Percentiles rank a stretch among this genome's conserved stretches.
Conservation (phyloP, 176 grass and related monocot species). For the Juncus inflexus region DNA sequence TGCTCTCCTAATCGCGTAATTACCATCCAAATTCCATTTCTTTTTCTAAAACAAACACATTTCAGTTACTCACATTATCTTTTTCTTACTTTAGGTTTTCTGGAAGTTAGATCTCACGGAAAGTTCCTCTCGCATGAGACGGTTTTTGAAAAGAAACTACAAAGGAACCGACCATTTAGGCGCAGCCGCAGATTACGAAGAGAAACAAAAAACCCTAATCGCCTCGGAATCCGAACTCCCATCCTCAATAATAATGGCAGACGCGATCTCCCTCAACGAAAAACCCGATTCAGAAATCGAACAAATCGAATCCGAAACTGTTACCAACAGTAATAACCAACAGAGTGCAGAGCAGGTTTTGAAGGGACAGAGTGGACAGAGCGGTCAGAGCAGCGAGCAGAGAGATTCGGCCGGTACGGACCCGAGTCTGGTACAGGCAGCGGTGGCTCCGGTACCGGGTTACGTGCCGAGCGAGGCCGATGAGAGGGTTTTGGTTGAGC, state of each 20-base stretch:
- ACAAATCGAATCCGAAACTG: conserved; percentile 49
- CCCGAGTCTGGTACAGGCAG: conserved; percentile 68
- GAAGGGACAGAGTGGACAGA: conserved; percentile 41
- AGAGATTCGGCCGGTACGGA: conserved; percentile 56
- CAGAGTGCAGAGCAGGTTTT: conserved; percentile 51
- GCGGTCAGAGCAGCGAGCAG: conserved; percentile 42
- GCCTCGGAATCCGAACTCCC: conserved; percentile 46
- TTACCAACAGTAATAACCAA: conserved; percentile 44
- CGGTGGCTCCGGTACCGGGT: conserved; percentile 55
- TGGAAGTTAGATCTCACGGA: conserved; percentile 97
- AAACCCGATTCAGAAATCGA: conserved; percentile 65
- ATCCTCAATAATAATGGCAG: conserved; percentile 70
- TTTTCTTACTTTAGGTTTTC: conserved; percentile 48
- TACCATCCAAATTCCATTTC: conserved; percentile 13
- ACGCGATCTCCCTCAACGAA: conserved; percentile 79
- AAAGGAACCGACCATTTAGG: conserved; percentile 91
- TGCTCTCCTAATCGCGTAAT: conserved; percentile 66
- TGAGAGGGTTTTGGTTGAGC: conserved; percentile 91
- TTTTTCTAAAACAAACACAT: conserved; percentile 23
- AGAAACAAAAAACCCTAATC: conserved; percentile 45
- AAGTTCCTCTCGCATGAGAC: conserved; percentile 97
- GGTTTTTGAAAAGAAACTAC: conserved; percentile 93
- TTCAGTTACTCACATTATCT: conserved; percentile 2
- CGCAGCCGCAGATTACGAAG: conserved; percentile 89
- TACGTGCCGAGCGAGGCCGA: conserved; percentile 80